phyloP scores from a whole-genome alignment of 2,329 filamentous ascomycete species.

The Aspergillus piperis region DNA sequence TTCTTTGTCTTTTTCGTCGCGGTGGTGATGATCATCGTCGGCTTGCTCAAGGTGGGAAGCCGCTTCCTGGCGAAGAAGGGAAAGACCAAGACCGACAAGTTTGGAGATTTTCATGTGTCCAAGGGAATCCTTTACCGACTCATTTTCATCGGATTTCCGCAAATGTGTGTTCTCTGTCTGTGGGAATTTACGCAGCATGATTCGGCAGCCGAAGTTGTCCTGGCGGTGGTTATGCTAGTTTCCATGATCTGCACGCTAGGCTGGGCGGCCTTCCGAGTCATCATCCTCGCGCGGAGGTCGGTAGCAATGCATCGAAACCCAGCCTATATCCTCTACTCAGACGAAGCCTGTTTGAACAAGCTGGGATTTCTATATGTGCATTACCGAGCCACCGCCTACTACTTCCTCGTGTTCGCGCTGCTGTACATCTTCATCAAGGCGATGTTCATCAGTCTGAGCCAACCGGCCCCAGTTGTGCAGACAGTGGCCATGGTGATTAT shows the following conservation, averaged over 20 bases:
- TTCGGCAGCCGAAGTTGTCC: conserved; percentile 78
- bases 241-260: conserved; percentile 73
- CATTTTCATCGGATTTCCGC: conserved; percentile 84
- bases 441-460: conserved; percentile 81
- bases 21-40: conserved; percentile 69
- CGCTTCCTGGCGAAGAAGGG: conserved; percentile 71
- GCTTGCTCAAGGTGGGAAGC: conserved; percentile 76
- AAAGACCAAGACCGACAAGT: conserved; percentile 83
- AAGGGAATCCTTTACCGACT: conserved; percentile 92
- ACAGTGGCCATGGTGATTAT: conserved; percentile 80
- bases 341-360: conserved; percentile 87
- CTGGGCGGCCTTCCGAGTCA: conserved; percentile 86
- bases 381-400: conserved; percentile 92
- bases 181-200: conserved; percentile 90
- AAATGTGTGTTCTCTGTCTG: conserved; percentile 84
- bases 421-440: conserved; percentile 78
- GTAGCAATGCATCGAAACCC: conserved; percentile 90
- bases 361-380: conserved; percentile 98
- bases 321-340: conserved; percentile 92
- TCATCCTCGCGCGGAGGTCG: conserved; percentile 81
- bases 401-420: conserved; percentile 81
- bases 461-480: conserved; percentile 69
- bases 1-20: conserved; percentile 86
- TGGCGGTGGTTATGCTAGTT: conserved; percentile 85
- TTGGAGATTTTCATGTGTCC: conserved; percentile 88